Conservation (phyloP, 257 asterid genomes). For the Galeopsis tetrahit region DNA sequence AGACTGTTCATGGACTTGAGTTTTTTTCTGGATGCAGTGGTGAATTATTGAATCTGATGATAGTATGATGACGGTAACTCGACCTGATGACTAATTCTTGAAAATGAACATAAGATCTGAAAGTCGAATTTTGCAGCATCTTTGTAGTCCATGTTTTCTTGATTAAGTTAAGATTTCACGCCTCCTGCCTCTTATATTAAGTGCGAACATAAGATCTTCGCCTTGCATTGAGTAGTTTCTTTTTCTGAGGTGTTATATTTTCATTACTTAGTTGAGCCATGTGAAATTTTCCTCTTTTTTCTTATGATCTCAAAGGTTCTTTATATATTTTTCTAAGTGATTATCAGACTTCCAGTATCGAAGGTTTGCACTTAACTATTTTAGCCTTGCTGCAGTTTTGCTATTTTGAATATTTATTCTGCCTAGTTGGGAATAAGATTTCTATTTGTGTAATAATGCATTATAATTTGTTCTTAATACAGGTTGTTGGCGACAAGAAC, state of each 20-base stretch:
- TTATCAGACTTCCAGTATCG: background rate
- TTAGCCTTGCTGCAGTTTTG: slow-evolving; percentile 9
- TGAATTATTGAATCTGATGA: slow-evolving; percentile 16
- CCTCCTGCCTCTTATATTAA: slow-evolving; percentile 1
- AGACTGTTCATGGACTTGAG: slow-evolving; percentile 4
- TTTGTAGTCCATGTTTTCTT: slow-evolving; percentile 22
- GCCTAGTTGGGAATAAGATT: slow-evolving; percentile 6
- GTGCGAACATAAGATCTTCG: background rate
- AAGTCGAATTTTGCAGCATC: slow-evolving; percentile 12
- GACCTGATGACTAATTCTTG: slow-evolving; percentile 28
- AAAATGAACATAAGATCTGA: slow-evolving; percentile 21
- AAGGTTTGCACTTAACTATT: slow-evolving; percentile 24
- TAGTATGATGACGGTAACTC: slow-evolving; percentile 30
- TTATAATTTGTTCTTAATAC: slow-evolving; percentile 31
- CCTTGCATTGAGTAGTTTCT: slow-evolving; percentile 12
- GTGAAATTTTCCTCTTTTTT: slow-evolving; percentile 22
- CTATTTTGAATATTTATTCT: slow-evolving; percentile 10
- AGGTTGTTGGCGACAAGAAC: slow-evolving; percentile 86
- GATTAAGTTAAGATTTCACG: slow-evolving; percentile 24
- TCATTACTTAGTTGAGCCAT: slow-evolving; percentile 5
- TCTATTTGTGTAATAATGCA: slow-evolving; percentile 15
- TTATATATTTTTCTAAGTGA: slow-evolving; percentile 14
- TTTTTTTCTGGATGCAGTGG: slow-evolving; percentile 14
- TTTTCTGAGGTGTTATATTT: slow-evolving; percentile 25
- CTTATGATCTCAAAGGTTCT: background rate